These are phyloP conservation scores for Ceratobasidium sp. DNA, from an alignment of 1,284 basidiomycete species.

Conservation along the genomic window DNA sequence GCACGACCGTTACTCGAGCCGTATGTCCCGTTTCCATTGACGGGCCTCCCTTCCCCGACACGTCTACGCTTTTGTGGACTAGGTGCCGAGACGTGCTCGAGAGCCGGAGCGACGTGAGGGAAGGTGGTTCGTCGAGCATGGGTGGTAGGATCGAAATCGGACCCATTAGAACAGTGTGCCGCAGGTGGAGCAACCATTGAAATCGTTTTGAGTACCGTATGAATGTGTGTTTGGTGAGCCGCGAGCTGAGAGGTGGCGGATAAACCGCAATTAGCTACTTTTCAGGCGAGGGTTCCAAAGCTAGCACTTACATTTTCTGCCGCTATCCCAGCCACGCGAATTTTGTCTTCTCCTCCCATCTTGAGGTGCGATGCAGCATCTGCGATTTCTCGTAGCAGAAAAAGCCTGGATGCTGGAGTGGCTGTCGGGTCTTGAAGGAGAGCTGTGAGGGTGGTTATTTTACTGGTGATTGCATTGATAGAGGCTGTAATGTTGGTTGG, in stretches of 20 bases:
- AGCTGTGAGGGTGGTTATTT: slow-evolving; percentile 78
- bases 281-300: background rate
- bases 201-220: slow-evolving; percentile 62
- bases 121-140: slow-evolving; percentile 75
- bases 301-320: slow-evolving; percentile 76
- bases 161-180: slow-evolving; percentile 64
- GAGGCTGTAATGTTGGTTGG: slow-evolving; percentile 62
- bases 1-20: slow-evolving; percentile 26
- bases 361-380: slow-evolving; percentile 93
- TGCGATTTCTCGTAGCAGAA: slow-evolving; percentile 91
- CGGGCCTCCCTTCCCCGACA: slow-evolving; percentile 26
- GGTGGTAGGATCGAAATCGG: slow-evolving; percentile 71
- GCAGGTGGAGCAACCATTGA: slow-evolving; percentile 53
- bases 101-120: slow-evolving; percentile 73
- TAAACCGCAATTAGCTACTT: slow-evolving; percentile 1
- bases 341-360: slow-evolving; percentile 98
- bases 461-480: slow-evolving; percentile 80
- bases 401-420: slow-evolving; percentile 83
- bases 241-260: slow-evolving; percentile 63
- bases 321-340: slow-evolving; percentile 93
- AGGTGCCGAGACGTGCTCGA: slow-evolving; percentile 35
- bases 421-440: slow-evolving; percentile 77
- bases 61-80: slow-evolving; percentile 41
- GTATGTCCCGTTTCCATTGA: slow-evolving; percentile 20
- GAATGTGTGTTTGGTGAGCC: slow-evolving; percentile 77